A percentile compares a stretch with the other conserved stretches of the same genome.
These are phyloP conservation scores for Pelargonium myrrhifolium DNA, from an alignment of 441 rosid genomes.

Conservation along the genomic window DNA sequence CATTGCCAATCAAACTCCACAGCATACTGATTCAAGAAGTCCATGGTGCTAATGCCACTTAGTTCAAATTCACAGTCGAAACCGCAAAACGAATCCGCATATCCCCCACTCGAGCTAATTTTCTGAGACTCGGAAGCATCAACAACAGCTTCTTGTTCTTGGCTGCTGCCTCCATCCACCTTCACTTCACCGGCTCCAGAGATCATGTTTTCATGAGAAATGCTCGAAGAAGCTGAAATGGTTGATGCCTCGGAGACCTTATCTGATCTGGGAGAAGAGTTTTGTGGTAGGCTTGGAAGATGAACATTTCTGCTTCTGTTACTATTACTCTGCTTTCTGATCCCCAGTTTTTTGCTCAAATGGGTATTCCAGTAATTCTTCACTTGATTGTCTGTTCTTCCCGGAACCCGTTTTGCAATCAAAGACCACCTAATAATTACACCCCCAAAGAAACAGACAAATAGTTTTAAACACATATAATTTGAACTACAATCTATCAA, in stretches of 20 bases:
- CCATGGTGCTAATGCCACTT: conserved; percentile 29
- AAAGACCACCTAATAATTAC: conserved; percentile 57
- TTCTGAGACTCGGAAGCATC: background rate
- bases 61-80: conserved; percentile 33
- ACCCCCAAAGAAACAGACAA: background rate
- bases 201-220: background rate
- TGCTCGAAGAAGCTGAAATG: background rate
- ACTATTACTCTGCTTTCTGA: conserved; percentile 20
- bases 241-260: background rate
- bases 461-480: too few species aligned
- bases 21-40: conserved; percentile 32
- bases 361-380: conserved; percentile 83
- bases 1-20: conserved; percentile 21
- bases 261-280: background rate
- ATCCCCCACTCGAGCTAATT: background rate
- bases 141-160: background rate
- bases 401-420: conserved; percentile 74
- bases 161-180: background rate
- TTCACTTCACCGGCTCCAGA: background rate
- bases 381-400: conserved; percentile 80
- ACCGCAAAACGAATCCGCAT: background rate
- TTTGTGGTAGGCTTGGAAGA: background rate
- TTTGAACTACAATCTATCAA: conserved; percentile 17
- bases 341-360: conserved; percentile 52
- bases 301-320: conserved; percentile 6